Evolutionary conservation across 257 asterid species (phyloP), one percentile per base, ranked within the genome.

Genomic region (Solanum neorickii): DNA sequence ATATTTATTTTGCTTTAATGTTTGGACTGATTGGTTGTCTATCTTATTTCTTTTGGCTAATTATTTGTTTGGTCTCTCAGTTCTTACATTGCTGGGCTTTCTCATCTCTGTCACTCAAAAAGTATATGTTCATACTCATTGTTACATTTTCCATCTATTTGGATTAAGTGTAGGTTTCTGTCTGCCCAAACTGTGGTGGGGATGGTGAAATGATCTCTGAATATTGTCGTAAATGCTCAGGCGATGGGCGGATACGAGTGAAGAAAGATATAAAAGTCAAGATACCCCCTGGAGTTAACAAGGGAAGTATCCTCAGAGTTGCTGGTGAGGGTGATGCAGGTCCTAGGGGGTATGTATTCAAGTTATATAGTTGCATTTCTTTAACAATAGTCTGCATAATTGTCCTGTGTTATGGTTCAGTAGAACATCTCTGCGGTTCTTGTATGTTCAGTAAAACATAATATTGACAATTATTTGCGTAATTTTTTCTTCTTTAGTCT

Each of bases 301-400:
- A 92, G 91, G 99, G 99, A 87, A 97, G 99, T 90, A 94, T 97
- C 87, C 99, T 97, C 82, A 93, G 99, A 90, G 99, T 97, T 92
- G 93, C 95, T 78, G 99, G 99, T 90, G 99, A 97, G 93, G 99
- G 99, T 72, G 99, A 97, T 90, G 98, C 99, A 18, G 99, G 99
- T 87, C 95, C 96, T 88, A 96, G 91, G 92, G 99, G 99, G 99
- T 97, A 96, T 80, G 84, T 41, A 20, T 82, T 82, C 70, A 82
- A 41, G 68, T 35, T 42, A 21, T 52, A n/a, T 46, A 42, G 18
- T 86, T 49, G 25, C 47, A 31, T 29, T 6, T 49, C 29, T 82
- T 3, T 82, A 20, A 49, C 9, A 49, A 7, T 52, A 16, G 15
- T 47, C 80, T 73, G 70, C 52, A 56, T 86, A 41, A 73, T 21